phyloP scores from a whole-genome alignment of 2,329 filamentous ascomycete genomes.

The Monilinia fructicola region DNA sequence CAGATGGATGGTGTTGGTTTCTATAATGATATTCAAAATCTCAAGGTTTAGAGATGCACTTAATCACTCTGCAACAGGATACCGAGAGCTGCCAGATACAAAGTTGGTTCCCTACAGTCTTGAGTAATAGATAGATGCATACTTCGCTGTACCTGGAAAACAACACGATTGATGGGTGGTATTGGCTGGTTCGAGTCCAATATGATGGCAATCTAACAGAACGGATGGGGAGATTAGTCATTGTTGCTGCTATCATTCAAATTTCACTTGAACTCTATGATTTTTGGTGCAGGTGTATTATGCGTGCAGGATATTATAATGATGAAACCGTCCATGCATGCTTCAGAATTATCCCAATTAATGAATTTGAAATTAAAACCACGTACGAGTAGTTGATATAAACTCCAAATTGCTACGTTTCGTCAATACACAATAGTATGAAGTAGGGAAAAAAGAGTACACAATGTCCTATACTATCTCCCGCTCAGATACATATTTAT shows the following conservation, averaged over 20 bases:
- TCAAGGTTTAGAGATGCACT: background rate
- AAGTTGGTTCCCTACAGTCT: background rate
- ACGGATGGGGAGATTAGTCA: background rate
- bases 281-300: background rate
- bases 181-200: background rate
- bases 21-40: conserved; percentile 30
- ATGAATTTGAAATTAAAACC: too few species aligned
- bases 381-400: too few species aligned
- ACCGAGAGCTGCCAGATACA: background rate
- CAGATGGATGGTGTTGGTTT: conserved; percentile 35
- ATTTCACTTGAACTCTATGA: background rate
- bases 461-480: too few species aligned
- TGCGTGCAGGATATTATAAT: background rate
- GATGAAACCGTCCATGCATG: background rate
- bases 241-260: background rate
- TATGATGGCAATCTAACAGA: background rate
- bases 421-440: too few species aligned
- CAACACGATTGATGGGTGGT: background rate
- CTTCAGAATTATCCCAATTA: too few species aligned
- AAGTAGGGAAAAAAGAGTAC: too few species aligned
- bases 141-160: background rate
- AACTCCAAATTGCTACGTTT: too few species aligned
- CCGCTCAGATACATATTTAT: too few species aligned
- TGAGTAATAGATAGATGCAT: background rate
- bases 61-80: background rate